Evolutionary conservation across 257 asterid genomes (phyloP).

Genomic region (Solanum chaucha): DNA sequence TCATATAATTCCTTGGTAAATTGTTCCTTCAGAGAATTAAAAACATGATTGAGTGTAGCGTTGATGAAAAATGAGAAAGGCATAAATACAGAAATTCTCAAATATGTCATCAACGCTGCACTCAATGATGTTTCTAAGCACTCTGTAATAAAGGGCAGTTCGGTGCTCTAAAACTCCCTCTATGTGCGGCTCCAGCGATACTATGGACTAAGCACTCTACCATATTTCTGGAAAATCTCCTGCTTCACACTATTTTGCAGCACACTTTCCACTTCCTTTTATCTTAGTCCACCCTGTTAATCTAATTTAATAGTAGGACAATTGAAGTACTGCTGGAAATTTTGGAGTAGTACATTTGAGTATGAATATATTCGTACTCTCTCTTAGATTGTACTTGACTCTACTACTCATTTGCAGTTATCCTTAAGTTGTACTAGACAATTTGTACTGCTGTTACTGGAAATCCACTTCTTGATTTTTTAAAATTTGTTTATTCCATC

Average conservation of each 20-base stretch:
- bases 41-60: conserved; percentile 2
- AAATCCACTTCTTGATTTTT: background rate
- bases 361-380: background rate
- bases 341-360: background rate
- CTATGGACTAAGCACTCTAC: background rate
- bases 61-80: background rate
- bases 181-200: background rate
- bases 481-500: background rate
- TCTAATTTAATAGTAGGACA: background rate
- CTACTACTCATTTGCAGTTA: background rate
- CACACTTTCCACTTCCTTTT: background rate
- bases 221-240: background rate
- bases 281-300: background rate
- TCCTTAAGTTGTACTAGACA: background rate
- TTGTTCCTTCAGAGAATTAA: background rate
- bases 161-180: background rate
- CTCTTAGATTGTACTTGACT: background rate
- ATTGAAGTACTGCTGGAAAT: background rate
- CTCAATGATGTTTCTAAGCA: conserved; percentile 5
- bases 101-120: conserved; percentile 12
- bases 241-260: background rate
- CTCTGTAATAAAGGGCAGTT: background rate
- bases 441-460: background rate
- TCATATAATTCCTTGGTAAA: background rate
- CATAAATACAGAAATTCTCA: background rate